Base-by-base conservation (phyloP, 768 basidiomycete genomes). In the Gloeopeniophorella convolvens region DNA sequence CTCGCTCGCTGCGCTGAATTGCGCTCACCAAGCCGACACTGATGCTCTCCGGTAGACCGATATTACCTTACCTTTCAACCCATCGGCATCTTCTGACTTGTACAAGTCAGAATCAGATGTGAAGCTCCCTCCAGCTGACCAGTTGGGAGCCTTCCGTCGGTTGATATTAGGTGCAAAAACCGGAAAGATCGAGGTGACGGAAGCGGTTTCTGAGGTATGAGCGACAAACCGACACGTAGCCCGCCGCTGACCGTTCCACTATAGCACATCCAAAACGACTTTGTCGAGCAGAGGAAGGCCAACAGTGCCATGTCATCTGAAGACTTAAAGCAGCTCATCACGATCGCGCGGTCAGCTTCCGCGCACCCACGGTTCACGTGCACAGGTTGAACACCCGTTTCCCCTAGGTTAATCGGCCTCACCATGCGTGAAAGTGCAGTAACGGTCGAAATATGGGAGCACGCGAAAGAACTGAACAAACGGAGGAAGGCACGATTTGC, bases 201-300 rank as follows among this genome's bases (percentile, higher is more conserved):
- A 80, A 28, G 63, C 67, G 11, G 72, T 78, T 4, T 82, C 82
- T n/a, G 72, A 82, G 70, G 88, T 85, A 55, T 30, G 65, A 55
- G 13, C 23, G 13, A 30, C 26, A 36, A 20, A 15, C 41, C 41
- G 51, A 33, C 37, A 41, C 10, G 11, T 33, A 13, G 44, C 30
- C 37, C 23, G 26, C 16, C 10, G 18, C 33, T 47, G 15, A 44
- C 20, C 50, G 20, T 39, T 16, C 26, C 21, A 15, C 24, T 21
- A 7, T 44, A 90, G 88, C 70, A 82, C 57, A 83, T 91, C 30
- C 83, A 89, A 71, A 74, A 82, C 5, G 85, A 89, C 48, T 91
- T 90, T 60, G 84, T 77, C 23, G 62, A 58, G 48, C 66, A 68
- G 43, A 65, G 75, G 42, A 70, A 71, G 61, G 61, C 64, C 36